These are phyloP conservation scores for Cladobotryum protrusum DNA, from an alignment of 2,329 filamentous ascomycete species.

Conservation along the genomic window DNA sequence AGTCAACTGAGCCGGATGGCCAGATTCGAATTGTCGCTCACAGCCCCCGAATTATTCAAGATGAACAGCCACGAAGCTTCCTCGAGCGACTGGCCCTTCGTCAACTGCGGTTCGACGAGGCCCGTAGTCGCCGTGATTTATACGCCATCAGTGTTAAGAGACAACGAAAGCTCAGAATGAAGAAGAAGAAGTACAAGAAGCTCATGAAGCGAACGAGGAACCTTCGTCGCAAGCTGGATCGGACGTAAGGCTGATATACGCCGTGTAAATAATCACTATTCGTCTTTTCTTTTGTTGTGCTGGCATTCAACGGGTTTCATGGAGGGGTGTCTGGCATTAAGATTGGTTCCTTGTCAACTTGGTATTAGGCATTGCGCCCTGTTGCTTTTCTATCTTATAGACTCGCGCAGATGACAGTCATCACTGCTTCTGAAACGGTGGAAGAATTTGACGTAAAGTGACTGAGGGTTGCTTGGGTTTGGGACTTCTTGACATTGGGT, in stretches of 20 bases:
- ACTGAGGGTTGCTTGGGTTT: background rate
- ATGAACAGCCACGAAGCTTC: slow-evolving; percentile 49
- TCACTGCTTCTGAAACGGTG: slow-evolving; percentile 15
- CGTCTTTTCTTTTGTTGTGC: slow-evolving; percentile 17
- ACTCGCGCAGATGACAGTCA: slow-evolving; percentile 29
- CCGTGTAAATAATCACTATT: slow-evolving; percentile 21
- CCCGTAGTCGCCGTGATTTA: slow-evolving; percentile 53
- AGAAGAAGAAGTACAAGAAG: slow-evolving; percentile 99
- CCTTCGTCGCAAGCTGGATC: slow-evolving; percentile 76
- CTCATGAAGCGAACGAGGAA: slow-evolving; percentile 88
- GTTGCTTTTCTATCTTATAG: slow-evolving; percentile 25
- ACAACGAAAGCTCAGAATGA: slow-evolving; percentile 95
- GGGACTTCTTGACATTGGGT: too few relatives aligned
- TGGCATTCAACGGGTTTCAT: slow-evolving; percentile 21
- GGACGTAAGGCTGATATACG: slow-evolving; percentile 38
- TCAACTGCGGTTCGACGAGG: slow-evolving; percentile 53
- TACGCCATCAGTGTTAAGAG: slow-evolving; percentile 83
- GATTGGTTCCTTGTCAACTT: slow-evolving; percentile 21
- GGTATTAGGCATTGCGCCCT: slow-evolving; percentile 24
- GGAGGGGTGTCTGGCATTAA: slow-evolving; percentile 27
- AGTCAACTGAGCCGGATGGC: slow-evolving; percentile 54
- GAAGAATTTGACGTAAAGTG: background rate
- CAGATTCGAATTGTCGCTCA: slow-evolving; percentile 56
- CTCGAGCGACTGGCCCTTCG: slow-evolving; percentile 64
- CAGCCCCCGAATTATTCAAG: slow-evolving; percentile 51